These are phyloP conservation scores for Stygiomarasmius scandens DNA, from an alignment of 1,284 basidiomycete species.

Conservation along the genomic window DNA sequence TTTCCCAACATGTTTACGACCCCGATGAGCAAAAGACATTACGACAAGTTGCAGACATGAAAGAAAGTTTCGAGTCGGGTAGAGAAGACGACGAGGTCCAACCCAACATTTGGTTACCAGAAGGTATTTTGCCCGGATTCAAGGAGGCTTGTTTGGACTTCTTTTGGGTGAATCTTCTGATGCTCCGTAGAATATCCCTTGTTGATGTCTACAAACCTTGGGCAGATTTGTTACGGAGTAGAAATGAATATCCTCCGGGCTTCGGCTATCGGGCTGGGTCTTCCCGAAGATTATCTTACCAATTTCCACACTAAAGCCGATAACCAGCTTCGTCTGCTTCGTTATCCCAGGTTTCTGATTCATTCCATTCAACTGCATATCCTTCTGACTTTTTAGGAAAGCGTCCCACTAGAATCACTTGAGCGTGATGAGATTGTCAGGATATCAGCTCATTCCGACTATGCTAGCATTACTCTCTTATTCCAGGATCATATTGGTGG, in stretches of 20 bases:
- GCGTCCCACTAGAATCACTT: constrained; percentile 37
- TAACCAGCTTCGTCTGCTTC: constrained; percentile 60
- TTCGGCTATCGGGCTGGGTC: constrained; percentile 49
- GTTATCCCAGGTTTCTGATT: constrained; percentile 50
- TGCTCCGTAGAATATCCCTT: neutral
- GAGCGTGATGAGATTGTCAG: constrained; percentile 45
- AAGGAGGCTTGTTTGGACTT: constrained; percentile 53
- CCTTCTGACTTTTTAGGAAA: neutral
- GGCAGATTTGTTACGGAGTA: constrained; percentile 45
- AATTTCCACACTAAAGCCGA: constrained; percentile 46
- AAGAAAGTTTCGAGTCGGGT: constrained; percentile 61
- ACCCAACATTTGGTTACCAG: constrained; percentile 64
- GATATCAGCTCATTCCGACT: constrained; percentile 63
- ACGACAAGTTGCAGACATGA: constrained; percentile 44
- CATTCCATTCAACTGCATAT: neutral
- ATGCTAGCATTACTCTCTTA: constrained; percentile 57
- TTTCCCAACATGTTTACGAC: constrained; percentile 44
- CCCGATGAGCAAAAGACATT: constrained; percentile 35
- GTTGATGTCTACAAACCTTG: too few species aligned
- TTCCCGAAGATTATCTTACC: constrained; percentile 50
- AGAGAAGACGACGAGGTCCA: constrained; percentile 44
- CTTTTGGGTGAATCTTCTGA: constrained; percentile 45
- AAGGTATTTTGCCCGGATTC: constrained; percentile 55
- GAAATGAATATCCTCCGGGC: constrained; percentile 48
- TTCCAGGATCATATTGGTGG: constrained; percentile 64